Conservation (phyloP, 176 grass and related monocot species). For the Cenchrus purpureus region DNA sequence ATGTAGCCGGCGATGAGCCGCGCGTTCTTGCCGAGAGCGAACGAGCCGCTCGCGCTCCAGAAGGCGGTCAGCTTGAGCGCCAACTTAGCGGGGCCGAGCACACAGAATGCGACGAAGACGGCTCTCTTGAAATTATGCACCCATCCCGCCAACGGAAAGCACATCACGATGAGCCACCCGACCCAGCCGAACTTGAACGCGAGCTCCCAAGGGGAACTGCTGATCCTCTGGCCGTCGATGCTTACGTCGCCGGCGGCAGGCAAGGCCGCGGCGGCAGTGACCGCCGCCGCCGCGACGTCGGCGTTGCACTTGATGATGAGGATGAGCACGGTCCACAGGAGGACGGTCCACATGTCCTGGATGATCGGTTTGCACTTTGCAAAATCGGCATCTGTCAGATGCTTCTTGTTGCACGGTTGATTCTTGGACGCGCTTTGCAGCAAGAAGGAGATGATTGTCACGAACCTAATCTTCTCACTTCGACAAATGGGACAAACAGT, state of each 20-base stretch:
- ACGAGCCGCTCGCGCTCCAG: neutral
- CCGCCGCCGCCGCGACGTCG: neutral
- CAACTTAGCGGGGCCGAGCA: slow-evolving; percentile 26
- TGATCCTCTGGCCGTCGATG: slow-evolving; percentile 17
- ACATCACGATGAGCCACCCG: fast-evolving
- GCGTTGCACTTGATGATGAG: slow-evolving; percentile 26
- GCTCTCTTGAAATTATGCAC: fast-evolving
- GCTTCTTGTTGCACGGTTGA: no score
- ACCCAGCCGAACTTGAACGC: neutral
- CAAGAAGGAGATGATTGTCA: no score
- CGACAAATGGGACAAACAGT: no score
- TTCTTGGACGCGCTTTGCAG: no score
- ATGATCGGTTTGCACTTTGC: neutral
- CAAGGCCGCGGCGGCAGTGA: neutral
- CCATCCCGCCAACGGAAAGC: neutral
- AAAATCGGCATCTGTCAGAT: no score
- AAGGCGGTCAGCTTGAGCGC: slow-evolving; percentile 22
- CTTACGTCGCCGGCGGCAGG: neutral
- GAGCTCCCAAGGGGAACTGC: neutral
- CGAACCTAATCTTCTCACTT: no score
- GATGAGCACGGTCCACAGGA: slow-evolving; percentile 26
- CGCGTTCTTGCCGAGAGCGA: slow-evolving; percentile 35
- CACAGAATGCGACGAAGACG: slow-evolving; percentile 24
- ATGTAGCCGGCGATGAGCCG: slow-evolving; percentile 50
- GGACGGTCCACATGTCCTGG: slow-evolving; percentile 28